Percentiles rank a stretch among this genome's conserved stretches.
phyloP scores from a whole-genome alignment of 164 flowering plant species.

The Pachysandra terminalis region DNA sequence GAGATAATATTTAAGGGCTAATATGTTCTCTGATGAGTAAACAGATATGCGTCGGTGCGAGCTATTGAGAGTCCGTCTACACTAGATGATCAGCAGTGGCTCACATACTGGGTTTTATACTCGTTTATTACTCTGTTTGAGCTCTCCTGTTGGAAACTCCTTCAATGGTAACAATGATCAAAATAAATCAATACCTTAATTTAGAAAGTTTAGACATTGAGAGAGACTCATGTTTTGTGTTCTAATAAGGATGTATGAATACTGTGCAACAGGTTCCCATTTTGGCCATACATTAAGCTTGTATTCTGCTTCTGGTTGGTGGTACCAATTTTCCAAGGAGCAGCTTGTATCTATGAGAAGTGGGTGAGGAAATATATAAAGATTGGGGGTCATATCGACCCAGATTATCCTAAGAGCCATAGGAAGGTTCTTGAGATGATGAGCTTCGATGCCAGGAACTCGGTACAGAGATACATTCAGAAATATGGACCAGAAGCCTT shows the following conservation, averaged over 20 bases:
- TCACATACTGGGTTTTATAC: constrained; percentile 87
- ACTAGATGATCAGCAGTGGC: constrained; percentile 91
- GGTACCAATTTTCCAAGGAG: constrained; percentile 82
- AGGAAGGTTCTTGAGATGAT: constrained; percentile 71
- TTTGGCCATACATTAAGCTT: constrained; percentile 81
- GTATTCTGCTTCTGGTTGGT: constrained; percentile 82
- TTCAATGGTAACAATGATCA: constrained; percentile 49
- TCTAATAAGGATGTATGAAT: no score
- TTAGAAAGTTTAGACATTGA: neutral
- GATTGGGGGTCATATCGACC: constrained; percentile 33
- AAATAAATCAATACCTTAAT: no score
- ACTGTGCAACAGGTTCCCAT: constrained; percentile 51
- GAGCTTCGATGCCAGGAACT: constrained; percentile 75
- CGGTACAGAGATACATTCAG: constrained; percentile 67
- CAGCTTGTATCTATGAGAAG: constrained; percentile 80
- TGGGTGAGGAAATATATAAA: constrained; percentile 59
- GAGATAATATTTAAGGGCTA: no score
- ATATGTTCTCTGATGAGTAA: neutral
- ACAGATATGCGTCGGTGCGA: constrained; percentile 77
- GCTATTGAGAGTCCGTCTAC: constrained; percentile 88
- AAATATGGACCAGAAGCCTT: constrained; percentile 72
- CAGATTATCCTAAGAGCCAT: constrained; percentile 44
- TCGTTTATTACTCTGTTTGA: constrained; percentile 85
- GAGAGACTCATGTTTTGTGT: no score
- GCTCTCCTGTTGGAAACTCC: constrained; percentile 68